phyloP scores from a whole-genome alignment of 2,329 filamentous ascomycete species.

The Trichoderma pleuroti region DNA sequence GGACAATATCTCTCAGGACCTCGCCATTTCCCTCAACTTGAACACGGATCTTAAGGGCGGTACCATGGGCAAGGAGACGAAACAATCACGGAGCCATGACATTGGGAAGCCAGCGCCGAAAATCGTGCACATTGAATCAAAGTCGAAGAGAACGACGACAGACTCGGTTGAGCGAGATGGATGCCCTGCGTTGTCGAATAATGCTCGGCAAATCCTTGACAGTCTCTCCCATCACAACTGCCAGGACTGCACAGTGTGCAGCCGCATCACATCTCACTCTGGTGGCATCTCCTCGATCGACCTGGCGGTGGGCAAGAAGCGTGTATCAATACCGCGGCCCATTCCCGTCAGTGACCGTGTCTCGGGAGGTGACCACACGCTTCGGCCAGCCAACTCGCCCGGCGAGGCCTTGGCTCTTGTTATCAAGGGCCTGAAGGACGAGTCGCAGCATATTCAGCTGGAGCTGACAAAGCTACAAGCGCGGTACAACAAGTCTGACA shows the following conservation, averaged over 20 bases:
- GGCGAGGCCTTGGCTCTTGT: slow-evolving; percentile 74
- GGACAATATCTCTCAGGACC: slow-evolving; percentile 35
- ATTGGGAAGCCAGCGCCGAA: slow-evolving; percentile 27
- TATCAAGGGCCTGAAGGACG: slow-evolving; percentile 76
- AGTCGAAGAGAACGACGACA: slow-evolving; percentile 28
- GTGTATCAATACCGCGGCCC: slow-evolving; percentile 60
- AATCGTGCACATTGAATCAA: slow-evolving; percentile 27
- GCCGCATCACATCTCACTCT: slow-evolving; percentile 48
- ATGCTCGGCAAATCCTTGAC: slow-evolving; percentile 52
- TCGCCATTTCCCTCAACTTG: slow-evolving; percentile 33
- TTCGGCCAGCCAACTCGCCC: slow-evolving; percentile 66
- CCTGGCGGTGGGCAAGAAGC: slow-evolving; percentile 48
- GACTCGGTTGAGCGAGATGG: slow-evolving; percentile 28
- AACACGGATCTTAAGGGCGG: slow-evolving; percentile 19
- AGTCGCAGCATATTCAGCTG: slow-evolving; percentile 71
- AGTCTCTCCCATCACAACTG: slow-evolving; percentile 53
- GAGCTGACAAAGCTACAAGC: slow-evolving; percentile 60
- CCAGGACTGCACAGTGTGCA: slow-evolving; percentile 56
- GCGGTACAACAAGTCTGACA: slow-evolving; percentile 64
- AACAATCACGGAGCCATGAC: slow-evolving; percentile 23
- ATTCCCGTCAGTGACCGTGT: slow-evolving; percentile 62
- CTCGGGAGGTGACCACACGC: slow-evolving; percentile 48
- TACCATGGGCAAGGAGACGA: slow-evolving; percentile 21
- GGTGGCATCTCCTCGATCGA: slow-evolving; percentile 38
- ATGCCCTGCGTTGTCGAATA: slow-evolving; percentile 48